Evolutionary conservation across 106 monocot genomes (phyloP).

Genomic region (Cymbidium sinense): DNA sequence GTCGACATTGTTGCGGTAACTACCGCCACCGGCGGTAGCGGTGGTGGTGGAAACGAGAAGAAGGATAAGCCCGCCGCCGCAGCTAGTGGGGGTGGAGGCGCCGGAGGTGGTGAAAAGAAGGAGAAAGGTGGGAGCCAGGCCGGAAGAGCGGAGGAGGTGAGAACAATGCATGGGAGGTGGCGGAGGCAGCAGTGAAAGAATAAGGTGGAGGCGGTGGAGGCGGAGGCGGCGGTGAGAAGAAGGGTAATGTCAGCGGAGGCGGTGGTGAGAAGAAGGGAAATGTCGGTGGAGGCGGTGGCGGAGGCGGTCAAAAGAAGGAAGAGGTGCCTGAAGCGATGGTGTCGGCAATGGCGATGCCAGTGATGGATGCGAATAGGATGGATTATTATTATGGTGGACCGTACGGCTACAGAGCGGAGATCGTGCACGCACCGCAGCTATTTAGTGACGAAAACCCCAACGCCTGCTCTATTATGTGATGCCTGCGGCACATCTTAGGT

Average conservation of each 20-base stretch:
- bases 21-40: not conserved
- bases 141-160: not conserved
- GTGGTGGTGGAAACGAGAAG: not conserved
- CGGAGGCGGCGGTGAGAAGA: not conserved
- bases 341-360: not conserved
- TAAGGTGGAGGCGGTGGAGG: constrained; percentile 1
- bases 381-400: not conserved
- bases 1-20: constrained; percentile 1
- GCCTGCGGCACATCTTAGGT: not conserved
- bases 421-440: constrained; percentile 3
- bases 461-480: constrained; percentile 10
- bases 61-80: not conserved
- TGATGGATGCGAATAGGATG: constrained; percentile 6
- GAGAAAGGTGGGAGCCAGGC: not conserved
- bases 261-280: not conserved
- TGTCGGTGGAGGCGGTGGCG: not conserved
- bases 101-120: not conserved
- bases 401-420: constrained; percentile 2
- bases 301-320: not conserved
- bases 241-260: not conserved
- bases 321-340: not conserved
- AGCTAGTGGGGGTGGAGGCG: not conserved
- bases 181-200: not conserved
- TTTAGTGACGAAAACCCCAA: constrained; percentile 11
- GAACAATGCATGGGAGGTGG: too few relatives aligned